phyloP scores from a whole-genome alignment of 2,329 filamentous ascomycete genomes.

The Pezicula radicicola region DNA sequence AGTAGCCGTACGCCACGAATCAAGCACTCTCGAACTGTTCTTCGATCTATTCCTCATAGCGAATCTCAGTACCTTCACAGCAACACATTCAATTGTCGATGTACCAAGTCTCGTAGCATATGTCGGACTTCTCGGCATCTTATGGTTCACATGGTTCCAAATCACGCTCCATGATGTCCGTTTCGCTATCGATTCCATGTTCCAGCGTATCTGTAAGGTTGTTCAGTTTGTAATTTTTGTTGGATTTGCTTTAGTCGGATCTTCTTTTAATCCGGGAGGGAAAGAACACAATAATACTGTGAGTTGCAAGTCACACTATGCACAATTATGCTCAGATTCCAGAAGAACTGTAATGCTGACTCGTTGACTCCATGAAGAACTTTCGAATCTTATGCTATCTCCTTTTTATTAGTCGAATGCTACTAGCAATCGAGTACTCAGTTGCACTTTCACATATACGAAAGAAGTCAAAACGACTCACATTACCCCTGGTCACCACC shows the following conservation, averaged over 20 bases:
- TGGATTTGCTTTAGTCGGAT: conserved; percentile 49
- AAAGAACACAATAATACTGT: conserved; percentile 1
- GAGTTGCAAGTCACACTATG: not conserved
- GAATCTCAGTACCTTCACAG: conserved; percentile 54
- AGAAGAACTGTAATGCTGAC: not conserved
- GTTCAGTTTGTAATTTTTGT: conserved; percentile 52
- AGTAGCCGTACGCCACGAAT: conserved; percentile 30
- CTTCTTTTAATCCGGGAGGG: conserved; percentile 33
- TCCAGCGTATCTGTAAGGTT: conserved; percentile 50
- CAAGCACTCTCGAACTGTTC: conserved; percentile 53
- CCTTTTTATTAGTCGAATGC: conserved; percentile 30
- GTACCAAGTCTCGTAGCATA: conserved; percentile 36
- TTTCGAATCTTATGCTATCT: conserved; percentile 10
- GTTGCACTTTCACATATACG: conserved; percentile 31
- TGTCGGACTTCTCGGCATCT: conserved; percentile 50
- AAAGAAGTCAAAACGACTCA: conserved; percentile 20
- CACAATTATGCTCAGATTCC: too few relatives aligned
- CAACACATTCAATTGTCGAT: conserved; percentile 50
- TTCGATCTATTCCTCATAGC: conserved; percentile 58
- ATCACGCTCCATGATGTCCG: conserved; percentile 55
- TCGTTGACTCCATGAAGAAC: not conserved
- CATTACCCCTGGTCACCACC: conserved; percentile 26
- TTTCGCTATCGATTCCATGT: conserved; percentile 50
- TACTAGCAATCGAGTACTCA: conserved; percentile 33
- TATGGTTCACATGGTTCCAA: conserved; percentile 59